phyloP scores from a whole-genome alignment of 2,329 filamentous ascomycete species.

The Triangularia verruculosa region DNA sequence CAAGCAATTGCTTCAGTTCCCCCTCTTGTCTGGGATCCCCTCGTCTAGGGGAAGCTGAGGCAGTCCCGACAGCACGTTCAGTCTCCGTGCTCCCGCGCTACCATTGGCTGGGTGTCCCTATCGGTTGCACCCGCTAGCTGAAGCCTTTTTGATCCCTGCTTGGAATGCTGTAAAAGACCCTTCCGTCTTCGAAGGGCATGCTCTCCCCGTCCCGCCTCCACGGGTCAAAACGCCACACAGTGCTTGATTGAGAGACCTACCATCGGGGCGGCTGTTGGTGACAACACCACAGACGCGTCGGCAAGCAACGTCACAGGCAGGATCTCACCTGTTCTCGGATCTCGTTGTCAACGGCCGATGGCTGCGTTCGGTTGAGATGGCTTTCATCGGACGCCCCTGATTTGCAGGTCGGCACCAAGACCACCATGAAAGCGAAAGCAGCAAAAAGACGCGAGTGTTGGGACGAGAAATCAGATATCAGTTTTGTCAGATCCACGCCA shows the following conservation, averaged over 20 bases:
- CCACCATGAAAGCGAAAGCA: not conserved
- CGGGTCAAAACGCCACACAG: not conserved
- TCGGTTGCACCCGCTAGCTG: not conserved
- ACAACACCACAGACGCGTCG: not conserved
- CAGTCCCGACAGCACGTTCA: constrained; percentile 2
- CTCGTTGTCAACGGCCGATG: not conserved
- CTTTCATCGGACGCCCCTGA: not conserved
- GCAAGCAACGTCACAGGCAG: not conserved
- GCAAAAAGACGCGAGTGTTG: not conserved
- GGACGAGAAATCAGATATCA: constrained; percentile 1
- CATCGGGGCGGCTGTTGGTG: not conserved
- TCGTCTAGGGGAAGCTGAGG: not conserved
- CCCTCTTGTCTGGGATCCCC: not conserved
- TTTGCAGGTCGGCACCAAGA: not conserved
- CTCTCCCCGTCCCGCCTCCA: not conserved
- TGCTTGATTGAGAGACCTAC: not conserved
- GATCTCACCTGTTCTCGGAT: not conserved
- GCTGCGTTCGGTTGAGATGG: not conserved
- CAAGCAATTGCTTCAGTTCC: not conserved
- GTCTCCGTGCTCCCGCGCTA: not conserved
- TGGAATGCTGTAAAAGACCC: not conserved
- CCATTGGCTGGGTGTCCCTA: not conserved
- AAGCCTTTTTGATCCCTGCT: not conserved
- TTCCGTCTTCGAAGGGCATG: not conserved
- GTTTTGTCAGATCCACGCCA: not conserved